These are phyloP conservation scores for Carallia pectinifolia DNA, from an alignment of 345 rosid genomes.

Conservation along the genomic window DNA sequence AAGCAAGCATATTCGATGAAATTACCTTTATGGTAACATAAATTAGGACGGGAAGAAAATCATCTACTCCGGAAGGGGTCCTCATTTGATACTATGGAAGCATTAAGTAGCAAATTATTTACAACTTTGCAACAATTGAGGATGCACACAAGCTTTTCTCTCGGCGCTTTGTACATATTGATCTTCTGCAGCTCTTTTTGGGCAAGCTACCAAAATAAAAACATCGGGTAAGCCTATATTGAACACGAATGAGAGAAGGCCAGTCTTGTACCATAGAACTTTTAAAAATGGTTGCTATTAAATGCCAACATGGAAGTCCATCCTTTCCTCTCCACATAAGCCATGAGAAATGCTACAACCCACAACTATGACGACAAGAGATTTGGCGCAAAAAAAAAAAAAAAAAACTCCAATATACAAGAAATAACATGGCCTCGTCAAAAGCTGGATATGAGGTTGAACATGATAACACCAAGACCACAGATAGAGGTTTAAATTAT, in stretches of 20 bases:
- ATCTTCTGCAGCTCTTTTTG: conserved; percentile 96
- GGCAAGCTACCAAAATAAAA: conserved; percentile 61
- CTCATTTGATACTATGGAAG: conserved; percentile 71
- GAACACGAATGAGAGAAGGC: background rate
- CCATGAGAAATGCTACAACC: too few relatives aligned
- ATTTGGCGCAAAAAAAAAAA: too few relatives aligned
- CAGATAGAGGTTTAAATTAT: background rate
- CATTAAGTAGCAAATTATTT: conserved; percentile 72
- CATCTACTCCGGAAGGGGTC: conserved; percentile 93
- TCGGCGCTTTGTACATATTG: conserved; percentile 94
- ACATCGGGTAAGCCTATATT: background rate
- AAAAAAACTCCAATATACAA: too few relatives aligned
- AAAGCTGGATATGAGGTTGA: background rate
- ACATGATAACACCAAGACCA: background rate
- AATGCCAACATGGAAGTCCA: background rate
- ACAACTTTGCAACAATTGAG: conserved; percentile 96
- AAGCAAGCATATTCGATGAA: background rate
- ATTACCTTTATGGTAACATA: conserved; percentile 83
- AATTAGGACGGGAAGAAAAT: conserved; percentile 90
- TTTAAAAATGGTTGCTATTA: background rate
- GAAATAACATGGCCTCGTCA: too few relatives aligned
- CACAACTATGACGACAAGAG: too few relatives aligned
- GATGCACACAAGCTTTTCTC: conserved; percentile 92
- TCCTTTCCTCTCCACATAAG: background rate
- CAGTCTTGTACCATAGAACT: background rate